phyloP scores from a whole-genome alignment of 2,329 filamentous ascomycete genomes.

The Diaporthe nobilis region DNA sequence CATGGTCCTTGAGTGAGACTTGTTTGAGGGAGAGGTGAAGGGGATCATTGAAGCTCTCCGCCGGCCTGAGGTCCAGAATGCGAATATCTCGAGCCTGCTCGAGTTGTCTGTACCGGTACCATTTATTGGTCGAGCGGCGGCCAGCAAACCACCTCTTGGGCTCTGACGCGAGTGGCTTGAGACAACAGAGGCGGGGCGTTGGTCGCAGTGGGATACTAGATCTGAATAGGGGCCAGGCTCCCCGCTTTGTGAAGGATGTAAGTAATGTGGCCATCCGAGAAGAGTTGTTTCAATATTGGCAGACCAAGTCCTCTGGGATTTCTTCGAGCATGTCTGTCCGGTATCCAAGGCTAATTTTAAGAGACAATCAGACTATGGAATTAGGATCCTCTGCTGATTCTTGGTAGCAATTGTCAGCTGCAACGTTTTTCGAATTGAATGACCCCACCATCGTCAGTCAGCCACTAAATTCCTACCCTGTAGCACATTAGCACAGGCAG shows the following conservation, averaged over 20 bases:
- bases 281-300: background rate
- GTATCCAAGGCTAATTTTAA: too few species aligned
- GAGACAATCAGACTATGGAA: background rate
- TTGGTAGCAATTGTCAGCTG: background rate
- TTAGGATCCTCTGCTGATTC: background rate
- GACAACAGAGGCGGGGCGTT: background rate
- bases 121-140: background rate
- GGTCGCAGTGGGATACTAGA: background rate
- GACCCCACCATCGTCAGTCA: background rate
- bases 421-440: background rate
- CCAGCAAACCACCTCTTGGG: background rate
- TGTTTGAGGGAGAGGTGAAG: conserved; percentile 3
- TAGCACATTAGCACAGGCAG: background rate
- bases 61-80: conserved; percentile 5
- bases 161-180: background rate
- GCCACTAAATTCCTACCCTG: background rate
- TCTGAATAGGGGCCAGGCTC: background rate
- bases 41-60: background rate
- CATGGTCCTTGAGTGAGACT: background rate
- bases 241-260: background rate
- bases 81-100: background rate
- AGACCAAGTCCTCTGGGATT: background rate
- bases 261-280: background rate
- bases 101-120: background rate
- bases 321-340: background rate